Evolutionary conservation across 805 yeast species (phyloP), one percentile per base, ranked within the genome.

Genomic region (Saccharomycopsis sp.): DNA sequence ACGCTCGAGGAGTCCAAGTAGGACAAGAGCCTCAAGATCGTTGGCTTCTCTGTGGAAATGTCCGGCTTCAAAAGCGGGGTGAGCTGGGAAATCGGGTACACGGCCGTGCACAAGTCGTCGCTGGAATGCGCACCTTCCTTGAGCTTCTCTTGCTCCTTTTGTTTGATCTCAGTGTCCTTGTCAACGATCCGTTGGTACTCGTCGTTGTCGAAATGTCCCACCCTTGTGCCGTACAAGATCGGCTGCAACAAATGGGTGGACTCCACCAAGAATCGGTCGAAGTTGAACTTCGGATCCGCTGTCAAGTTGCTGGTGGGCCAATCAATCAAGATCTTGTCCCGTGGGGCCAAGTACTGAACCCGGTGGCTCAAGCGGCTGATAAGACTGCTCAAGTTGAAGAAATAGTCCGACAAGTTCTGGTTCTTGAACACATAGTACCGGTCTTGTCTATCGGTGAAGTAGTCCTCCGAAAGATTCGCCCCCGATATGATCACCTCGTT

Each of bases 401-500:
- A 88, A 59, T 87, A 88, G 50, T 83, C 75, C 0, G 94, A 60
- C 25, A 92, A 64, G 0, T 57, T 54, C 9, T 56, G 54, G 35
- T 77, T 72, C 38, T 69, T 69, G 59, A 92, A 82, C 12, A 80
- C 42, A 52, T 87, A 83, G 60, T 92, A 92, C 36, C 98, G 66
- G 59, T 92, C 98, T 58, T 92, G 98, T 49, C 98, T 75, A 59
- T 89, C 80, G 3, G 95, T 83, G 61, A 92, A 92, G 59, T 92
- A 92, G 61, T 92, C 98, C 27, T 73, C 66, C 0, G 96, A 85
- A 36, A 92, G 66, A 54, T 92, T 92, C 2, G 98, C 98, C 5
- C 97, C 98, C 13, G 83, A 73, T 23, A 92, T 67, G 15, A 92
- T 71, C 31, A 92, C 75, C 55, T 88, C 95, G 53, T 86, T 76